Percentiles rank a stretch among this genome's conserved stretches.
These are phyloP conservation scores for Neurospora sp. DNA, from an alignment of 495 filamentous ascomycete genomes.

Conservation along the genomic window DNA sequence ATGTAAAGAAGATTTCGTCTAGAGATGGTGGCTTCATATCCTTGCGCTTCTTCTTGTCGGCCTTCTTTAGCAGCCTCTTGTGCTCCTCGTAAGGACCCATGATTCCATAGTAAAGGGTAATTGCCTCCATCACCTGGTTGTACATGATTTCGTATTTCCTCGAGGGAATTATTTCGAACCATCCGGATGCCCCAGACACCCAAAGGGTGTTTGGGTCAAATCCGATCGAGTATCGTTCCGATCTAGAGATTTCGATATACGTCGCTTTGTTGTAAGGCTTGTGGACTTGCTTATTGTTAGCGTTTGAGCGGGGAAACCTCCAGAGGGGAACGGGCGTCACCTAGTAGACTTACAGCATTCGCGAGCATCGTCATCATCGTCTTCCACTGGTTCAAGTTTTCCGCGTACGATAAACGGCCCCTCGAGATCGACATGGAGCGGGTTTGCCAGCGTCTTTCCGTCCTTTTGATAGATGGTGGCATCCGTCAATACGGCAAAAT, in stretches of 20 bases:
- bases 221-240: constrained; percentile 60
- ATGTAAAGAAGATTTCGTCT: constrained; percentile 30
- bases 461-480: constrained; percentile 34
- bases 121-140: constrained; percentile 56
- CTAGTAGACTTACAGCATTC: constrained; percentile 4
- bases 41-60: constrained; percentile 18
- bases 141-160: constrained; percentile 50
- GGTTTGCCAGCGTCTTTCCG: constrained; percentile 30
- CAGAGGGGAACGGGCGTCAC: background rate
- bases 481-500: constrained; percentile 30
- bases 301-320: background rate
- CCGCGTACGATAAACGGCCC: constrained; percentile 37
- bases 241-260: constrained; percentile 53
- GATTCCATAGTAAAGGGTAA: constrained; percentile 60
- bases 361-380: constrained; percentile 14
- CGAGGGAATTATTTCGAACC: constrained; percentile 62
- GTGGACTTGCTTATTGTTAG: constrained; percentile 32
- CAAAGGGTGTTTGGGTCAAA: constrained; percentile 57
- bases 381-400: constrained; percentile 24
- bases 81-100: constrained; percentile 24
- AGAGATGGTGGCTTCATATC: constrained; percentile 10
- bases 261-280: constrained; percentile 36
- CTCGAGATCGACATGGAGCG: constrained; percentile 27
- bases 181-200: constrained; percentile 68
- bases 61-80: constrained; percentile 11